phyloP scores from a whole-genome alignment of 345 rosid species.

The Eucalyptus guilfoylei region DNA sequence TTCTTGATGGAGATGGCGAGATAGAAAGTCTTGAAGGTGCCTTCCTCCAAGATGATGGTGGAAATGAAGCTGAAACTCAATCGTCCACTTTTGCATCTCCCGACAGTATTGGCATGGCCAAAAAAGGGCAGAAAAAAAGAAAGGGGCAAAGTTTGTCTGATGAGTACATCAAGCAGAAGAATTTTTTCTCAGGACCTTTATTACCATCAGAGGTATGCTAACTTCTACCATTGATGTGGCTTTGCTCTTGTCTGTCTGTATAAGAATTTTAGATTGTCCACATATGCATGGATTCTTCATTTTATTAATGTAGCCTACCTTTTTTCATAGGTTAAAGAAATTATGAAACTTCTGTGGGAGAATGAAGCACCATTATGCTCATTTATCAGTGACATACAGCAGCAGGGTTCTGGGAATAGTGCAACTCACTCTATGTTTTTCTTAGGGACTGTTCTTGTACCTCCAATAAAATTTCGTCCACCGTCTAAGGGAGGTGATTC shows the following conservation, averaged over 20 bases:
- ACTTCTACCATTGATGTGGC: not conserved
- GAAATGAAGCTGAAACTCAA: conserved; percentile 1
- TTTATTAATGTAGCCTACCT: not conserved
- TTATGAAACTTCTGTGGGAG: conserved; percentile 60
- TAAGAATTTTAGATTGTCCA: not conserved
- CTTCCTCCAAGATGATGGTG: not conserved
- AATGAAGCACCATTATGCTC: conserved; percentile 75
- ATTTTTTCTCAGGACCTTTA: conserved; percentile 24
- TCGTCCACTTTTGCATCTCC: conserved; percentile 3
- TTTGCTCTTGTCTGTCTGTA: not conserved
- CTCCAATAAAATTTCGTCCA: conserved; percentile 86
- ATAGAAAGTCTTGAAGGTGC: conserved; percentile 17
- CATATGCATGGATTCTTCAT: not conserved
- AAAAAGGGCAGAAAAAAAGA: conserved; percentile 10
- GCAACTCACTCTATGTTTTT: conserved; percentile 62
- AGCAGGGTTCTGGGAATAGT: conserved; percentile 29
- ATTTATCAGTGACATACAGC: conserved; percentile 66
- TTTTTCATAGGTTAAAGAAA: conserved; percentile 39
- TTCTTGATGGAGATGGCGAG: conserved; percentile 17
- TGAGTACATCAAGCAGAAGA: conserved; percentile 22
- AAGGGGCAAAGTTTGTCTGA: conserved; percentile 2
- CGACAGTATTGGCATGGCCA: conserved; percentile 4
- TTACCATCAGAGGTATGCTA: conserved; percentile 66
- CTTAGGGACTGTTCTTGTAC: conserved; percentile 67
- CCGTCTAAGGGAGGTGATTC: conserved; percentile 81